Percentiles rank a stretch among this genome's conserved stretches.
These are phyloP conservation scores for Rhizopogon salebrosus DNA, from an alignment of 768 basidiomycete genomes.

Conservation along the genomic window DNA sequence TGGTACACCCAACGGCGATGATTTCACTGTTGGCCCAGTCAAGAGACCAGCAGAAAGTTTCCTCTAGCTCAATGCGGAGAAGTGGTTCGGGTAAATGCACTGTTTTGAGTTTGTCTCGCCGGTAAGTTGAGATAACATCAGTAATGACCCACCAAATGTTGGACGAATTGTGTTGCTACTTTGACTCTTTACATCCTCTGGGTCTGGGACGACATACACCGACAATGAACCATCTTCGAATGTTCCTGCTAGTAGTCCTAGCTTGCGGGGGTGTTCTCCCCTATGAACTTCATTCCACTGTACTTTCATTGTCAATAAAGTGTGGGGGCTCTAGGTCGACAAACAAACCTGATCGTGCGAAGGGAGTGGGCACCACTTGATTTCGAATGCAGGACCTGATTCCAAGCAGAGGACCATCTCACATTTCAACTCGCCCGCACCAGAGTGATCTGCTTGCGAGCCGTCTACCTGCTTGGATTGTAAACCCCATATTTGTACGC, in stretches of 20 bases:
- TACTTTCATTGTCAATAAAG: not conserved
- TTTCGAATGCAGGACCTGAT: slow-evolving; percentile 69
- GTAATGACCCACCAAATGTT: slow-evolving; percentile 43
- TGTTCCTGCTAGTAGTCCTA: slow-evolving; percentile 80
- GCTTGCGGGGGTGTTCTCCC: slow-evolving; percentile 38
- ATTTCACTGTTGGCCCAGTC: slow-evolving; percentile 89
- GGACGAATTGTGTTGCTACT: slow-evolving; percentile 29
- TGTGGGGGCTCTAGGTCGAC: not conserved
- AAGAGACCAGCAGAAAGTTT: slow-evolving; percentile 70
- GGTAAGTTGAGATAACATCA: not conserved
- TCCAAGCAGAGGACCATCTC: slow-evolving; percentile 85
- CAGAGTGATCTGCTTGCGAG: slow-evolving; percentile 19
- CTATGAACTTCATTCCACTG: slow-evolving; percentile 21
- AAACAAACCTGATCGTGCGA: slow-evolving; percentile 55
- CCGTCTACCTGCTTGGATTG: slow-evolving; percentile 15
- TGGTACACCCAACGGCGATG: slow-evolving; percentile 78
- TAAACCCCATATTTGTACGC: slow-evolving; percentile 85
- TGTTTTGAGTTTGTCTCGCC: slow-evolving; percentile 19
- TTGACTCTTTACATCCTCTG: slow-evolving; percentile 39
- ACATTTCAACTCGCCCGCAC: slow-evolving; percentile 47
- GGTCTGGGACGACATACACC: slow-evolving; percentile 77
- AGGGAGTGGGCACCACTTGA: slow-evolving; percentile 93
- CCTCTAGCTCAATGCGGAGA: slow-evolving; percentile 68
- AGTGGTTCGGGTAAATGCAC: slow-evolving; percentile 61
- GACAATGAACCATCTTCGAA: slow-evolving; percentile 86